Conservation (phyloP, 2,329 filamentous ascomycete genomes). For the Aureobasidium mangrovei region DNA sequence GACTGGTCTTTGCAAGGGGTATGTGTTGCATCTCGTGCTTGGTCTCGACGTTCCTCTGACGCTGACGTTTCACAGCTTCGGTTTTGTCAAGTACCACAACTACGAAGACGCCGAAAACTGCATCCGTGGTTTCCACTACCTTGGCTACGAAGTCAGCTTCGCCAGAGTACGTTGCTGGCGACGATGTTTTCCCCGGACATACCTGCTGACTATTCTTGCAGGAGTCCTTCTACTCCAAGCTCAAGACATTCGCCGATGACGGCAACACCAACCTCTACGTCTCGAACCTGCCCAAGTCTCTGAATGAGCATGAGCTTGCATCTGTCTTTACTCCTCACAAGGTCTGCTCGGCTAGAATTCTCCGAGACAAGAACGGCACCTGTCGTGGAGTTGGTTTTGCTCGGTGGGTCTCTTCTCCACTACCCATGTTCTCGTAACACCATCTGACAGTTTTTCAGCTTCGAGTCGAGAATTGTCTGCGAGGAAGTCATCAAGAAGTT, state of each 20-base stretch:
- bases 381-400: slow-evolving; percentile 97
- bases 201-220: slow-evolving; percentile 32
- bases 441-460: slow-evolving; percentile 45
- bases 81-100: slow-evolving; percentile 90
- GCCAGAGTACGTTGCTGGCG: slow-evolving; percentile 57
- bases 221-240: slow-evolving; percentile 97
- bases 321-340: slow-evolving; percentile 71
- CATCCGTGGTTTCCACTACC: slow-evolving; percentile 87
- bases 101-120: slow-evolving; percentile 87
- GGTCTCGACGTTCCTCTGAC: slow-evolving; percentile 10
- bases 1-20: slow-evolving; percentile 95
- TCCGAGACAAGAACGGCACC: slow-evolving; percentile 82
- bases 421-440: slow-evolving; percentile 3
- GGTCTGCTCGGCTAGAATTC: slow-evolving; percentile 89
- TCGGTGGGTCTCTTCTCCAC: slow-evolving; percentile 50
- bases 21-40: slow-evolving; percentile 26
- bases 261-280: slow-evolving; percentile 93
- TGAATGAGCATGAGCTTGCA: slow-evolving; percentile 79
- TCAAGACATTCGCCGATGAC: slow-evolving; percentile 91
- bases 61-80: slow-evolving; percentile 59
- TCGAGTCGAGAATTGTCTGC: slow-evolving; percentile 80
- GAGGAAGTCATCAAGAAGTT: slow-evolving; percentile 81
- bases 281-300: slow-evolving; percentile 85
- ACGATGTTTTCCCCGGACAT: background rate
- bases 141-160: slow-evolving; percentile 96